A percentile compares a stretch with the other conserved stretches of the same genome.
Evolutionary conservation across 306 rosid genomes (phyloP).

Genomic region (Cicer yamashitae): DNA sequence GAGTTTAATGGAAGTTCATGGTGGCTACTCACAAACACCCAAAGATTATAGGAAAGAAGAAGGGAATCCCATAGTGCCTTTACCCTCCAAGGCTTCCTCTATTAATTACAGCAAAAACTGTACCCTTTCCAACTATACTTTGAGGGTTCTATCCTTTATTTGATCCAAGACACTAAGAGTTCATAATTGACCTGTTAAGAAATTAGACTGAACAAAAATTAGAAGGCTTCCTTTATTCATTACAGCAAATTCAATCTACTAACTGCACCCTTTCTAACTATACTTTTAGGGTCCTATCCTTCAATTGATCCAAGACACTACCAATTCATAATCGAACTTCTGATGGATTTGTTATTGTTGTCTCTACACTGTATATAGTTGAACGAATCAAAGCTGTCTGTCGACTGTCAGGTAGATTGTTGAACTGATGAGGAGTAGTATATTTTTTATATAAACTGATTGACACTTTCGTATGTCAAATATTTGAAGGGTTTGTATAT

Average conservation of each 20-base stretch:
- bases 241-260: too few species aligned
- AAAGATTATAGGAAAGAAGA: slow-evolving; percentile 19
- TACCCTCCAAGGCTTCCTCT: slow-evolving; percentile 2
- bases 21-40: neutral
- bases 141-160: neutral
- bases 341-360: neutral
- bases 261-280: too few species aligned
- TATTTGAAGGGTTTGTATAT: slow-evolving; percentile 4
- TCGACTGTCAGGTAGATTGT: neutral
- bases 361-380: slow-evolving; percentile 10
- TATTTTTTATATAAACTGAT: slow-evolving; percentile 7
- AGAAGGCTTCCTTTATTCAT: too few species aligned
- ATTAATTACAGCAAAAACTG: neutral
- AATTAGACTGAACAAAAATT: too few species aligned
- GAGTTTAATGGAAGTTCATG: slow-evolving; percentile 25
- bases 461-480: slow-evolving; percentile 5
- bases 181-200: neutral
- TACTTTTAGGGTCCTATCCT: too few species aligned
- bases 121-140: neutral
- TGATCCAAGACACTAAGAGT: neutral
- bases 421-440: neutral
- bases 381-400: slow-evolving; percentile 6
- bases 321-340: too few species aligned
- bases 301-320: too few species aligned
- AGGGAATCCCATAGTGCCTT: neutral